A percentile compares a stretch with the other conserved stretches of the same genome.
Evolutionary conservation across 2,329 filamentous ascomycete genomes (phyloP).

Genomic region (Alternaria angustiovoidea): DNA sequence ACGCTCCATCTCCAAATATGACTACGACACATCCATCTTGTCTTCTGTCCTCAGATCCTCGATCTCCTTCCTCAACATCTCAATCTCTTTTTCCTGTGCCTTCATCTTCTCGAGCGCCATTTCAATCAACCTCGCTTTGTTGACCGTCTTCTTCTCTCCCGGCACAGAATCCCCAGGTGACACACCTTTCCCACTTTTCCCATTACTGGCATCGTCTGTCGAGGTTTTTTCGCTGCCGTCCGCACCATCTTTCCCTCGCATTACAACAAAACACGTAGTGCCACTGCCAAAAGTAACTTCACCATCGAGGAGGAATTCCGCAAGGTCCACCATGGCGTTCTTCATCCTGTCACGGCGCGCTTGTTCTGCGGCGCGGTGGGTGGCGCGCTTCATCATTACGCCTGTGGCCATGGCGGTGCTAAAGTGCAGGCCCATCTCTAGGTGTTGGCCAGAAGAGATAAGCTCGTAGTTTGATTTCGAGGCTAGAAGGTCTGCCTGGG

Average conservation of each 20-base stretch:
- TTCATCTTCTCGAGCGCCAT: slow-evolving; percentile 45
- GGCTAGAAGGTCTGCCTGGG: slow-evolving; percentile 39
- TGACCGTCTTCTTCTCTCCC: slow-evolving; percentile 39
- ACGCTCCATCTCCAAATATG: neutral
- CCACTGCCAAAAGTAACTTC: slow-evolving; percentile 44
- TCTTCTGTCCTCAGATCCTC: slow-evolving; percentile 30
- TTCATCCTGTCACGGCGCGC: slow-evolving; percentile 45
- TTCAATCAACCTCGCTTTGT: slow-evolving; percentile 42
- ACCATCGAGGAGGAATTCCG: slow-evolving; percentile 40
- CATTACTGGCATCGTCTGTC: neutral
- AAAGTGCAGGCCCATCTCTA: slow-evolving; percentile 44
- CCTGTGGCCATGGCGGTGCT: slow-evolving; percentile 44
- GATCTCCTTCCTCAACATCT: slow-evolving; percentile 35
- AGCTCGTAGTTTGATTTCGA: slow-evolving; percentile 44
- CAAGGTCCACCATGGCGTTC: slow-evolving; percentile 41
- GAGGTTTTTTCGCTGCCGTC: neutral
- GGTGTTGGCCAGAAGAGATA: slow-evolving; percentile 39
- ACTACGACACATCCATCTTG: slow-evolving; percentile 35
- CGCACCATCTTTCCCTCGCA: slow-evolving; percentile 27
- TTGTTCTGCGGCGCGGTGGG: slow-evolving; percentile 43
- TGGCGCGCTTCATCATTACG: slow-evolving; percentile 45
- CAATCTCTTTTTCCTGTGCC: slow-evolving; percentile 41
- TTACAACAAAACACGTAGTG: slow-evolving; percentile 43
- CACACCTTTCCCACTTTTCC: slow-evolving; percentile 13
- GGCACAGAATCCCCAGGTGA: slow-evolving; percentile 4